Conservation (phyloP, 169 alveolate genomes). For the Plasmodium billcollinsi region DNA sequence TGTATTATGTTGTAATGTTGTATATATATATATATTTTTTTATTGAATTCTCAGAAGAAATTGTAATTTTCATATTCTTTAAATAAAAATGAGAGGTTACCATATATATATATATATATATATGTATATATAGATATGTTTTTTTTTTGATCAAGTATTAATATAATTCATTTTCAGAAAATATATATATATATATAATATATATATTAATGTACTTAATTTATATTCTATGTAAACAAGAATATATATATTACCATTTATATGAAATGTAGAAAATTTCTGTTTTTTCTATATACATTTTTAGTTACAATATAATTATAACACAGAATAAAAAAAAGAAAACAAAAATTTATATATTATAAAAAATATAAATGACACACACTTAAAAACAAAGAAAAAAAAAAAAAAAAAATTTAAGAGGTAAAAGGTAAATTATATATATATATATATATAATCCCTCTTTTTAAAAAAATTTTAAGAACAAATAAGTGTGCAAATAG, state of each 20-base stretch:
- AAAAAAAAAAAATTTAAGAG: slow-evolving; percentile 13
- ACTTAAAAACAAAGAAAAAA: slow-evolving; percentile 11
- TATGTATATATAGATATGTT: no score
- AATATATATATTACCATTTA: slow-evolving; percentile 2
- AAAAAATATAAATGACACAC: slow-evolving; percentile 16
- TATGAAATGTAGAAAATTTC: slow-evolving; percentile 15
- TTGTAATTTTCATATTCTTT: no score
- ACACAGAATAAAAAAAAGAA: not conserved
- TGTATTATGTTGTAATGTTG: no score
- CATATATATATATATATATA: no score
- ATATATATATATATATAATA: no score
- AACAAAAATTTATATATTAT: not conserved
- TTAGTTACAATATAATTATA: slow-evolving; percentile 3
- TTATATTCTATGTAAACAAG: slow-evolving; percentile 6
- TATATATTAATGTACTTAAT: no score
- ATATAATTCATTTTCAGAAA: no score
- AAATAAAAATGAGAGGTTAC: no score
- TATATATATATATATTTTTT: no score
- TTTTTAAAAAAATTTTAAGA: slow-evolving; percentile 12
- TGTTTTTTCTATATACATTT: slow-evolving; percentile 1
- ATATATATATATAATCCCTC: not conserved
- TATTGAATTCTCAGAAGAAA: no score
- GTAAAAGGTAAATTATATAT: not conserved
- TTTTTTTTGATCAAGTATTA: no score
- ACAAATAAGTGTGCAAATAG: slow-evolving; percentile 57